phyloP scores from a whole-genome alignment of 2,329 filamentous ascomycete genomes.

The Aspergillus candidus region DNA sequence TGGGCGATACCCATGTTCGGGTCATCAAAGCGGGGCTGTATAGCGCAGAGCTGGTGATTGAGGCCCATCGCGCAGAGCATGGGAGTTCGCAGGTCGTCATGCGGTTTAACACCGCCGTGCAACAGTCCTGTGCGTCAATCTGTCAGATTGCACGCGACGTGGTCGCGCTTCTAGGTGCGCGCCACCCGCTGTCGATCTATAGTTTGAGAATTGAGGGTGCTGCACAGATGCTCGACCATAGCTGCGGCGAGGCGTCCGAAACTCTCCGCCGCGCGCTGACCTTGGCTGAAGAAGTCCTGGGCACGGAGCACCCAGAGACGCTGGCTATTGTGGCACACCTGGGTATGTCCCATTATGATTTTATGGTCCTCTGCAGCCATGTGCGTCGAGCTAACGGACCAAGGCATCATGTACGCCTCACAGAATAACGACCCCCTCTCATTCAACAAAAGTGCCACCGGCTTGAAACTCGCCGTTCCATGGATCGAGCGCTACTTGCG shows the following conservation, averaged over 20 bases:
- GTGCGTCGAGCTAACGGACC: no score
- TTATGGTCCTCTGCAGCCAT: no score
- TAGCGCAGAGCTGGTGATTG: conserved; percentile 18
- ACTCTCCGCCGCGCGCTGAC: conserved; percentile 26
- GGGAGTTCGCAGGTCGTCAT: conserved; percentile 1
- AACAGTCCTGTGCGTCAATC: conserved; percentile 14
- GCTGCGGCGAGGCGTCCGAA: conserved; percentile 20
- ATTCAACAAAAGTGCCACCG: background rate
- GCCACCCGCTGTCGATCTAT: conserved; percentile 21
- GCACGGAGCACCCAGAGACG: conserved; percentile 21
- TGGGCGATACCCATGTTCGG: conserved; percentile 25
- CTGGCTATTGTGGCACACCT: conserved; percentile 24
- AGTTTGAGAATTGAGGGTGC: conserved; percentile 19
- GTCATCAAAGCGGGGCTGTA: conserved; percentile 18
- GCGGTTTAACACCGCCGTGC: conserved; percentile 11
- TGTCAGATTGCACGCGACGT: conserved; percentile 17
- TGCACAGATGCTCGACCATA: conserved; percentile 14
- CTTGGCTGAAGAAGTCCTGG: conserved; percentile 22
- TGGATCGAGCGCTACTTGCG: conserved; percentile 25
- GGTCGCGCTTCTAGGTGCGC: conserved; percentile 14
- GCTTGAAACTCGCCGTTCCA: conserved; percentile 17
- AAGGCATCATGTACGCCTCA: conserved; percentile 19
- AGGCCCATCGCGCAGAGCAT: conserved; percentile 11
- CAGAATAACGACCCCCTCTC: conserved; percentile 7
- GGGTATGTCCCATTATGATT: conserved; percentile 3